Percentiles rank a stretch among this genome's conserved stretches.
These are phyloP conservation scores for Saccharum hybrid DNA, from an alignment of 202 grass and related monocot species.

Conservation along the genomic window DNA sequence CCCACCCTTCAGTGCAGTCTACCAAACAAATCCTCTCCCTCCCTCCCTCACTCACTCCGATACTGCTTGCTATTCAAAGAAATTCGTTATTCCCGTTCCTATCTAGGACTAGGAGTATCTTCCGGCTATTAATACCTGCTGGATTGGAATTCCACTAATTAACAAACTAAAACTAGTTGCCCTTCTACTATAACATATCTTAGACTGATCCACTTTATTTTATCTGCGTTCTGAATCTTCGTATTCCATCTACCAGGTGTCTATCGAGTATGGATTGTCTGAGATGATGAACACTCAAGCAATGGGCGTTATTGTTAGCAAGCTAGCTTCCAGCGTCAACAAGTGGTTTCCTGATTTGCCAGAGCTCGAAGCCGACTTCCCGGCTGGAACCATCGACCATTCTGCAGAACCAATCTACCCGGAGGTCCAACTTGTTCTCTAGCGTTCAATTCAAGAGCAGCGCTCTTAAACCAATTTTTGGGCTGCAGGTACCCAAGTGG, in stretches of 20 bases:
- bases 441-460: neutral
- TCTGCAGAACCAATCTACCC: conserved; percentile 56
- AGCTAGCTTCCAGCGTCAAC: conserved; percentile 32
- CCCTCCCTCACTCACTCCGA: neutral
- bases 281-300: conserved; percentile 77
- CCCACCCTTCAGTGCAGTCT: neutral
- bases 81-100: neutral
- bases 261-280: conserved; percentile 75
- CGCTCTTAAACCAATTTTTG: neutral
- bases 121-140: neutral
- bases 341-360: conserved; percentile 68
- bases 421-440: conserved; percentile 41
- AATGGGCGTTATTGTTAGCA: conserved; percentile 44
- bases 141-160: neutral
- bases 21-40: neutral
- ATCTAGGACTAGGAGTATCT: neutral
- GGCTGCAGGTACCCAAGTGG: conserved; percentile 65
- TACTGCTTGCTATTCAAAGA: neutral
- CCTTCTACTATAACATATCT: neutral
- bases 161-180: neutral
- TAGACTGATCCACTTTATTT: neutral
- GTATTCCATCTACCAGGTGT: conserved; percentile 56
- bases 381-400: conserved; percentile 61
- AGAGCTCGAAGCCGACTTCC: conserved; percentile 65
- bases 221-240: neutral